Conservation (phyloP, 768 basidiomycete genomes). For the Xerocomellus intermedius region DNA sequence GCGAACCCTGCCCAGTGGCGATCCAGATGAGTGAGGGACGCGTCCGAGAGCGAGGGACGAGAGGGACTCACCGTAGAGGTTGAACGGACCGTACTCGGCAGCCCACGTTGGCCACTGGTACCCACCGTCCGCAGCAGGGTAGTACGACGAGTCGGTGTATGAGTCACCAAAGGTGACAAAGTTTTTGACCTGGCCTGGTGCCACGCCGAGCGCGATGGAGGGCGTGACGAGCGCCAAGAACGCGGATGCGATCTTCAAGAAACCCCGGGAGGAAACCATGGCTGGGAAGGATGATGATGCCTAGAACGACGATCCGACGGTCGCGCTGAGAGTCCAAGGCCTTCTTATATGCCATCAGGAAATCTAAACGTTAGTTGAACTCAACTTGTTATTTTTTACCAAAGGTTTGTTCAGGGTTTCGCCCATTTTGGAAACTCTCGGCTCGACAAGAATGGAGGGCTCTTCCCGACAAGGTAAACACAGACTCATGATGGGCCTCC, state of each 20-base stretch:
- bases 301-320: not conserved
- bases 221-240: slow-evolving; percentile 12
- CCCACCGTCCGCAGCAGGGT: slow-evolving; percentile 37
- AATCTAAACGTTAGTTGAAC: too few species aligned
- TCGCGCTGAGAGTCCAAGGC: not conserved
- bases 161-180: slow-evolving; percentile 70
- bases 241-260: slow-evolving; percentile 3
- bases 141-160: slow-evolving; percentile 53
- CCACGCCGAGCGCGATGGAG: slow-evolving; percentile 23
- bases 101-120: slow-evolving; percentile 63
- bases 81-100: slow-evolving; percentile 50
- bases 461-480: too few species aligned
- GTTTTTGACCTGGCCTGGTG: slow-evolving; percentile 52
- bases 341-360: slow-evolving; percentile 2
- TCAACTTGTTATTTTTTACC: too few species aligned
- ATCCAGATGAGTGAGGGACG: not conserved
- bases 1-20: slow-evolving; percentile 42
- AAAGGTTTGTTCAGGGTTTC: too few species aligned
- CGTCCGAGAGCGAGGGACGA: too few species aligned
- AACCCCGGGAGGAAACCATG: not conserved
- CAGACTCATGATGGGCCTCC: too few species aligned
- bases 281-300: not conserved
- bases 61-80: slow-evolving; percentile 41
- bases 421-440: too few species aligned
- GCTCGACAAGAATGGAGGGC: too few species aligned